A percentile compares a stretch with the other conserved stretches of the same genome.
Conservation (phyloP, 305 asterid genomes). For the Solanum hybrid region DNA sequence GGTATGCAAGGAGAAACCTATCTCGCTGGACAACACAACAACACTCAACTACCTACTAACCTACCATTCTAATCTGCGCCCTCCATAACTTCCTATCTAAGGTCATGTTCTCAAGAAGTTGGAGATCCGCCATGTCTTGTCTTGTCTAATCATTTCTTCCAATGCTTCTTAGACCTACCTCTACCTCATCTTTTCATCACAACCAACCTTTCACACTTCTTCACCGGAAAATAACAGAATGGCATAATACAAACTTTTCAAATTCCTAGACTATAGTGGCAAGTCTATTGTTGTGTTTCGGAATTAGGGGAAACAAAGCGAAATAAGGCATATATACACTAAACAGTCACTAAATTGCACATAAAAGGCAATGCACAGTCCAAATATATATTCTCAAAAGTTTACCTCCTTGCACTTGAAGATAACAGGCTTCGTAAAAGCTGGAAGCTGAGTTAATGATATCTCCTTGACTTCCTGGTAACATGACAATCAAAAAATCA, state of each 20-base stretch:
- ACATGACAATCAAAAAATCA: slow-evolving; percentile 5
- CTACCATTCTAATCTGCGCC: background rate
- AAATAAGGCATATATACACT: background rate
- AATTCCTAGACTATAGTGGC: background rate
- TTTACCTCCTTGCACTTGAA: slow-evolving; percentile 84
- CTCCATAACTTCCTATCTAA: background rate
- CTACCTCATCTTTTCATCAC: background rate
- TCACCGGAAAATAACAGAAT: background rate
- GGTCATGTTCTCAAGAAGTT: background rate
- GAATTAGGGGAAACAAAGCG: background rate
- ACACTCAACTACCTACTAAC: background rate
- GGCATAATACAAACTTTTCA: background rate
- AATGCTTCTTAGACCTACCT: background rate
- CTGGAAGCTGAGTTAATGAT: slow-evolving; percentile 59
- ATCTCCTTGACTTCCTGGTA: slow-evolving; percentile 80
- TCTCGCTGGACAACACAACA: background rate
- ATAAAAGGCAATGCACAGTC: background rate
- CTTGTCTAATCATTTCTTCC: background rate
- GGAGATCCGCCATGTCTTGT: background rate
- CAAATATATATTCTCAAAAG: slow-evolving; percentile 5
- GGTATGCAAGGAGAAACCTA: background rate
- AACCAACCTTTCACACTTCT: background rate
- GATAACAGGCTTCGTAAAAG: slow-evolving; percentile 57
- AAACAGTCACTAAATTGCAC: background rate
- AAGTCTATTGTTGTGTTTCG: background rate